Base-by-base conservation (phyloP, 805 yeast genomes). In the Ogataea nonfermentans region DNA sequence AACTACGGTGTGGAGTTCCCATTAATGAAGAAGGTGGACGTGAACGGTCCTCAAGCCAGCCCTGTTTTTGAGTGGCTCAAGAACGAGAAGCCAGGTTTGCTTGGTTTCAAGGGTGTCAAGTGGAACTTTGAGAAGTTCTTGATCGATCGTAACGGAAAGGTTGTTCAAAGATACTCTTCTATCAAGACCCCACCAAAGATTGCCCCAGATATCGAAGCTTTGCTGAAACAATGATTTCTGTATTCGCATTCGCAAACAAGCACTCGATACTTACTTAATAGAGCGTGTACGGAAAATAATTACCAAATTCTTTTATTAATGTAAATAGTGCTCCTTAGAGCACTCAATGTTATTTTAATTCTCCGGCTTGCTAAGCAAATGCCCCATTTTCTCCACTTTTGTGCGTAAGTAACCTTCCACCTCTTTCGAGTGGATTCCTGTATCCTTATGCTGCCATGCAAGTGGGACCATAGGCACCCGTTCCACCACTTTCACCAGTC, bases 311-410 rank as follows among this genome's bases (percentile, higher is more conserved):
- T 16, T 11, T 31, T 19, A 31, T 31, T 12, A 12, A n/a, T 4
- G 13, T 31, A 13, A 17, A 9, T 13, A 12, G 11, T 14, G 23
- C 5, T n/a, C 9, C 16, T 13, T 6, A 11, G 2, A n/a, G 4
- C 12, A 8, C 8, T 16, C 17, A n/a, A n/a, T 32, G 16, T 24
- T 16, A 32, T 32, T 13, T 15, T 25, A 8, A 32, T 15, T 19
- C 33, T 19, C 41, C 10, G 67, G 68, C 35, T 59, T 71, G 51
- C 74, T 81, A 41, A 93, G 69, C 41, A 93, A 65, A 64, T 93
- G 99, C 0, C 99, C 99, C 99, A 93, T 93, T 54, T 95, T 74
- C 62, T 91, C 96, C 37, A 91, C 85, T 66, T 93, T 93, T 1
- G 99, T 93, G 55, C 93, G 77, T 43, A 93, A 68, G 56, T 93